Base-by-base conservation (phyloP, 2,329 filamentous ascomycete genomes). In the Thelonectria olida region DNA sequence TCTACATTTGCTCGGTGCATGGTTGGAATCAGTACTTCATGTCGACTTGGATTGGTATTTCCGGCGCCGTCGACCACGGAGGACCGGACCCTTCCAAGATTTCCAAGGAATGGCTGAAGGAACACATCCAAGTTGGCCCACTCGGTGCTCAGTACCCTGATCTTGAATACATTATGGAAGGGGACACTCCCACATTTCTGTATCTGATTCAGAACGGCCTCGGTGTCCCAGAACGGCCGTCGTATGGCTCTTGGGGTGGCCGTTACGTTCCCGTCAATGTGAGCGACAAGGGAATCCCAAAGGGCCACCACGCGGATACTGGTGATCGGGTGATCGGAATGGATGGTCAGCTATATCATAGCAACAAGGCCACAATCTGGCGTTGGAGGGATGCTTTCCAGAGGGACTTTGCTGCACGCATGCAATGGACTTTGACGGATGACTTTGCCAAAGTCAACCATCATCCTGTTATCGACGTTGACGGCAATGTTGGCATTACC, bases 41-140 rank as follows among this genome's bases (percentile, higher is more conserved):
- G 42, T 85, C 85, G 0, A 75, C 84, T 0, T 88, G 86, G 85
- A 78, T 76, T 1, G 85, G 85, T 2, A 88, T 88, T 36, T 83
- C 72, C 9, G 80, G 83, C 53, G 67, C 45, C 27, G 62, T 70
- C n/a, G 64, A 66, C 12, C 47, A 65, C 5, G 65, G 62, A 7
- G 64, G 65, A 12, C 80, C 84, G 0, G 81, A 87, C 54, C 73
- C 74, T 23, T 74, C 74, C 12, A 80, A 80, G 28, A 75, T 86
- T 42, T 79, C 79, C 3, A 79, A 80, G 31, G 75, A 78, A 5
- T 88, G 85, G 84, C 72, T 87, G 44, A 78, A 79, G 23, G 73
- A 82, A 28, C 78, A 87, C 64, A 83, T 88, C 49, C 84, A 86
- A 62, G 76, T 85, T 27, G 75, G 75, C 1, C 72, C 73, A 2